Percentiles rank a stretch among this genome's conserved stretches.
Conservation (phyloP, 2,329 filamentous ascomycete species). For the Neofusicoccum sp. region DNA sequence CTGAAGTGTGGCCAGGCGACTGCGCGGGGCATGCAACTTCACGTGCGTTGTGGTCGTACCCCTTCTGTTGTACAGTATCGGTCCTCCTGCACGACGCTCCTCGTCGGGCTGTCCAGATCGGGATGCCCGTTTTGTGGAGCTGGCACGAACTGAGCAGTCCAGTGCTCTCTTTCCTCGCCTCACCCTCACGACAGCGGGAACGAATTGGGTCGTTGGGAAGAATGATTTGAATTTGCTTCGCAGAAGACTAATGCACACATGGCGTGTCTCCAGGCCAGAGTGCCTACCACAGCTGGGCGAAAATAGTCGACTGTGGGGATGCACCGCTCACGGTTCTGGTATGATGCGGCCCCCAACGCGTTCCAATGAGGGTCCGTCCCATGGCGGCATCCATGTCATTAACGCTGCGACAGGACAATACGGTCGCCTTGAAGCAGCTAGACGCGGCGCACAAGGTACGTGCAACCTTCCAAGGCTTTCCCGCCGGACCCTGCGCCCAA, state of each 20-base stretch:
- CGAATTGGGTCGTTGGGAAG: neutral
- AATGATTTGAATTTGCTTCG: neutral
- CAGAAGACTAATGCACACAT: neutral
- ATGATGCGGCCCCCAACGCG: constrained; percentile 8
- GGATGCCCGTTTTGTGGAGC: neutral
- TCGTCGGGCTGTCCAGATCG: neutral
- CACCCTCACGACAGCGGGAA: no score
- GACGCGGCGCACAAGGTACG: constrained; percentile 51
- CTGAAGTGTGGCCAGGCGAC: neutral
- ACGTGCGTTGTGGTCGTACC: neutral
- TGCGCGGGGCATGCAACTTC: neutral
- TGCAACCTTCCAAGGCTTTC: neutral
- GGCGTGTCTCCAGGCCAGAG: constrained; percentile 29
- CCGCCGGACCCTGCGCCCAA: neutral
- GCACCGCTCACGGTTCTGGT: constrained; percentile 51
- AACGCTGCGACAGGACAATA: constrained; percentile 47
- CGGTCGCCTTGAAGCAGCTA: constrained; percentile 54
- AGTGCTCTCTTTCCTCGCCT: neutral
- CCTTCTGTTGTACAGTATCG: neutral
- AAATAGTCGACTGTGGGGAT: constrained; percentile 56
- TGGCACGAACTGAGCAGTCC: neutral
- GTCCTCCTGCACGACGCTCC: neutral
- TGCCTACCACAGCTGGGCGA: constrained; percentile 48
- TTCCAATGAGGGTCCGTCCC: neutral
- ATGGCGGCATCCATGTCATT: neutral